Evolutionary conservation across 495 filamentous ascomycete species (phyloP).

Genomic region (Penicillium roqueforti): DNA sequence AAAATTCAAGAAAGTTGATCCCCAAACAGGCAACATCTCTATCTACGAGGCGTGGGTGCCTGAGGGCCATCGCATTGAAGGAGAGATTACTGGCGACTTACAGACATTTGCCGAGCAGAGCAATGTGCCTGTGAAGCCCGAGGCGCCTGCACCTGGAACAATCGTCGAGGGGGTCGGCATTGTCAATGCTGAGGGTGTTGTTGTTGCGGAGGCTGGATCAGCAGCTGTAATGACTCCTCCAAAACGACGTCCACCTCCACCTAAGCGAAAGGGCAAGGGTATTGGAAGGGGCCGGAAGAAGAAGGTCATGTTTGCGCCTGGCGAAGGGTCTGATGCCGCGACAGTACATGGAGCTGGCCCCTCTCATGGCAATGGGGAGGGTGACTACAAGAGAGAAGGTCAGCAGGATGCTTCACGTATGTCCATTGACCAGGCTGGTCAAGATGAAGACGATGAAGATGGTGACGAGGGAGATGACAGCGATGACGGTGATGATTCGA

Average conservation of each 20-base stretch:
- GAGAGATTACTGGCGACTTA: slow-evolving; percentile 64
- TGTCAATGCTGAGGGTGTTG: slow-evolving; percentile 57
- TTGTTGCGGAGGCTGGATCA: slow-evolving; percentile 51
- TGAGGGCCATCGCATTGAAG: slow-evolving; percentile 76
- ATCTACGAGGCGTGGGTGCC: slow-evolving; percentile 76
- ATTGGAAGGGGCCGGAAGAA: slow-evolving; percentile 65
- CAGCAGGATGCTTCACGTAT: slow-evolving; percentile 33
- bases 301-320: slow-evolving; percentile 53
- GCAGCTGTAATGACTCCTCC: slow-evolving; percentile 42
- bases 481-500: slow-evolving; percentile 55
- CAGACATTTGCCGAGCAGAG: slow-evolving; percentile 31
- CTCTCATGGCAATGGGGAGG: slow-evolving; percentile 17
- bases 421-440: slow-evolving; percentile 39
- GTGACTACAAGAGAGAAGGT: slow-evolving; percentile 25
- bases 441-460: slow-evolving; percentile 42
- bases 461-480: slow-evolving; percentile 51
- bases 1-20: slow-evolving; percentile 71
- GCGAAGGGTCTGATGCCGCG: slow-evolving; percentile 38
- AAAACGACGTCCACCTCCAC: slow-evolving; percentile 65
- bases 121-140: slow-evolving; percentile 35
- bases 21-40: slow-evolving; percentile 66
- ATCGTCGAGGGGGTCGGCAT: slow-evolving; percentile 60
- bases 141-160: slow-evolving; percentile 52
- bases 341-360: slow-evolving; percentile 32
- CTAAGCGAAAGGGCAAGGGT: slow-evolving; percentile 69